A percentile compares a stretch with the other conserved stretches of the same genome.
These are phyloP conservation scores for Kodamaea arcana DNA, from an alignment of 1,139 yeast species.

Conservation along the genomic window DNA sequence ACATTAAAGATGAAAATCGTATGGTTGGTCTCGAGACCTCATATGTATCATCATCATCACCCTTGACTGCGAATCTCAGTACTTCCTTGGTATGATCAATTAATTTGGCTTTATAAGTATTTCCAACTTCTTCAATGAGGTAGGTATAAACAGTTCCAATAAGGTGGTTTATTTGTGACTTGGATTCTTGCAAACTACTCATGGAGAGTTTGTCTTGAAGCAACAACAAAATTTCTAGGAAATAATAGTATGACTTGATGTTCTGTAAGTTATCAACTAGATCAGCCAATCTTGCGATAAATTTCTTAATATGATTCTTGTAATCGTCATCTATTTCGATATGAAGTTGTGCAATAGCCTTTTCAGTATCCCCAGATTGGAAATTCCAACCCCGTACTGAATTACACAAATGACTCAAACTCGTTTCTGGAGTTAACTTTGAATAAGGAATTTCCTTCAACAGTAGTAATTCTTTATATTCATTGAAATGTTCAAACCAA, in stretches of 20 bases:
- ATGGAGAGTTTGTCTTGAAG: constrained; percentile 6
- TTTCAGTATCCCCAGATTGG: constrained; percentile 7
- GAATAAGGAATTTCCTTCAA: constrained; percentile 5
- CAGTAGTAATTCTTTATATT: constrained; percentile 11
- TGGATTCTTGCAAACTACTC: neutral
- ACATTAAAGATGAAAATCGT: constrained; percentile 20
- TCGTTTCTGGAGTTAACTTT: constrained; percentile 10
- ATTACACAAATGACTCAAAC: constrained; percentile 12
- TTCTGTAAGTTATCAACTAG: constrained; percentile 2
- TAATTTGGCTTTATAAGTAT: neutral
- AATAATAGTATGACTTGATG: constrained; percentile 11
- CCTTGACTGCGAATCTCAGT: neutral
- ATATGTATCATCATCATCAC: constrained; percentile 8
- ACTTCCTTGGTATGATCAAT: constrained; percentile 2
- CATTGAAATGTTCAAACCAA: constrained; percentile 23
- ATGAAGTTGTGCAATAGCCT: constrained; percentile 12
- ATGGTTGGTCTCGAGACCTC: constrained; percentile 24
- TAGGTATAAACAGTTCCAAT: constrained; percentile 6
- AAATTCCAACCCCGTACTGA: constrained; percentile 8
- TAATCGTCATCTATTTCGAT: constrained; percentile 9
- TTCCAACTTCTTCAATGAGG: constrained; percentile 11
- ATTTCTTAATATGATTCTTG: constrained; percentile 10
- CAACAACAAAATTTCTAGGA: constrained; percentile 11
- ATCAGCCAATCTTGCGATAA: constrained; percentile 1
- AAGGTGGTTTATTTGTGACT: neutral